A percentile compares a stretch with the other conserved stretches of the same genome.
Evolutionary conservation across 441 rosid genomes (phyloP).

Genomic region (Rhodomyrtus psidioides): DNA sequence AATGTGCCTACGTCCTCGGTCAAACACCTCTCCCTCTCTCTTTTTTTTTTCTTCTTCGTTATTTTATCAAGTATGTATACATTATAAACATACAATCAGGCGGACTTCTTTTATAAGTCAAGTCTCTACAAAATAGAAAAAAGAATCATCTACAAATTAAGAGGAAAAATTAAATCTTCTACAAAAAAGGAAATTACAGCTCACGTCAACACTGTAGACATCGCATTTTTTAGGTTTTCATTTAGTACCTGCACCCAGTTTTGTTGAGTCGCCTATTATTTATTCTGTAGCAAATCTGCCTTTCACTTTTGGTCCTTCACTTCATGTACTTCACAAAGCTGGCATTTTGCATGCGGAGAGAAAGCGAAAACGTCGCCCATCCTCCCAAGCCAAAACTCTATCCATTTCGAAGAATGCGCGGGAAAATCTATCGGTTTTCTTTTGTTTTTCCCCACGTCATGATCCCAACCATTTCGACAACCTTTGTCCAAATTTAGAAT

Average conservation of each 20-base stretch:
- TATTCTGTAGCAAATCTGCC: neutral
- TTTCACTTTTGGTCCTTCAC: neutral
- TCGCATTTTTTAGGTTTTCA: conserved; percentile 10
- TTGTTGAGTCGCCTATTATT: neutral
- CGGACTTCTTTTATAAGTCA: too few relatives aligned
- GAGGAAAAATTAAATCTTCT: too few relatives aligned
- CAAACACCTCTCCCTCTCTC: too few relatives aligned
- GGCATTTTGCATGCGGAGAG: neutral
- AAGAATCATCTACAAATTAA: too few relatives aligned
- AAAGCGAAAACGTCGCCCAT: neutral
- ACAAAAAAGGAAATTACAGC: too few relatives aligned
- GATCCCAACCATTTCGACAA: too few relatives aligned
- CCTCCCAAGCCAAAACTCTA: neutral
- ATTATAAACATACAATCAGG: too few relatives aligned
- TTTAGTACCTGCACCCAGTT: conserved; percentile 9
- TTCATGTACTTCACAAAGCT: neutral
- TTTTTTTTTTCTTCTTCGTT: too few relatives aligned
- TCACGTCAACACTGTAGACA: conserved; percentile 12
- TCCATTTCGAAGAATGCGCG: neutral
- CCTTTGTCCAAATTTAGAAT: neutral
- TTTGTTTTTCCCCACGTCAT: neutral
- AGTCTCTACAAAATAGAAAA: too few relatives aligned
- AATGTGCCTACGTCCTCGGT: too few relatives aligned
- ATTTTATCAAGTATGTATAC: too few relatives aligned
- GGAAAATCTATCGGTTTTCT: neutral